Base-by-base conservation (phyloP, 176 grass and related monocot genomes). In the Triticum dicoccoides region DNA sequence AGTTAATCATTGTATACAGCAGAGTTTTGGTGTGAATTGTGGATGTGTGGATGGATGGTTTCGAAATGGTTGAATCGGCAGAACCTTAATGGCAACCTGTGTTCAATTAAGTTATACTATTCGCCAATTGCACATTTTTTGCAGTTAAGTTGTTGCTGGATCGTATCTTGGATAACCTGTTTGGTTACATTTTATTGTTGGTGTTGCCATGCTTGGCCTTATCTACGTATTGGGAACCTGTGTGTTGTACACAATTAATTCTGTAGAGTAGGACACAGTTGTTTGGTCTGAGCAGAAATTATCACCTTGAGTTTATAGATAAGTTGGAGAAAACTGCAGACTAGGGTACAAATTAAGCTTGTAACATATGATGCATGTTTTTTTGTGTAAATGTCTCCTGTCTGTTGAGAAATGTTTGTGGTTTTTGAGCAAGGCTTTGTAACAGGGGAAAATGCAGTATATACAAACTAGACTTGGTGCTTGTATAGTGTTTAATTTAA, bases 1-100 rank as follows among this genome's bases (percentile, higher is more conserved):
- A 33, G 42, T 58, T 20, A n/a, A 56, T 35, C 33, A 54, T 74
- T 6, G 10, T 14, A 10, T 66, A 11, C 49, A 69, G 11, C 8
- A 67, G 63, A 20, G 5, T 75, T 81, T 80, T 85, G 41, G 35
- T 85, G 27, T 39, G 69, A 85, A 67, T 74, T 69, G 41, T 81
- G 27, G 61, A 34, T 78, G 25, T n/a, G 25, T 76, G 25, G 47
- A 9, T 82, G 42, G 67, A 81, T 89, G 69, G 67, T 74, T 67
- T 44, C 67, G 4, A 39, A 15, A 21, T 70, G 49, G 45, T 76
- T 7, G n/a, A 20, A 47, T 85, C 27, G 8, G 35, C 24, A 42
- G 18, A 76, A 67, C 39, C 6, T 54, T 44, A 17, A 45, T 64
- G 25, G 35, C 37, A 62, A 39, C 42, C 20, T 89, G 13, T 81